Conservation (phyloP, 768 basidiomycete species). For the Lanmaoa pseudosensibilis region DNA sequence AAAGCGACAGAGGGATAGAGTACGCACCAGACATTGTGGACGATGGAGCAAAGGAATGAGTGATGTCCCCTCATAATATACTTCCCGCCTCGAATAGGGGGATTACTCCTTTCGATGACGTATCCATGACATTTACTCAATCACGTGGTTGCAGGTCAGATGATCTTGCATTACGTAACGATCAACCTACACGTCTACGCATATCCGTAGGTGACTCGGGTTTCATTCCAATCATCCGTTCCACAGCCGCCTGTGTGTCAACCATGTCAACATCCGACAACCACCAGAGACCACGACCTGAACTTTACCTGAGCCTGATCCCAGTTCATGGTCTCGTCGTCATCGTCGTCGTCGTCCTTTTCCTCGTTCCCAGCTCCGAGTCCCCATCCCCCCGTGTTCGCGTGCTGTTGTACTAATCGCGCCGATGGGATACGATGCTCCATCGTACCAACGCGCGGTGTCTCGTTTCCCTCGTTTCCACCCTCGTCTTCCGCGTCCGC, state of each 20-base stretch:
- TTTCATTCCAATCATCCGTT: conserved; percentile 59
- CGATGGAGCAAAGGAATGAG: background rate
- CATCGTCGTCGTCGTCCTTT: conserved; percentile 64
- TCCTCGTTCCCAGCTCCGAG: conserved; percentile 62
- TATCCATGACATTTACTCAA: background rate
- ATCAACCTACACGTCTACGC: conserved; percentile 28
- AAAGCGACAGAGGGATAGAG: fast-evolving
- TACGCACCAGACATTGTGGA: conserved; percentile 17
- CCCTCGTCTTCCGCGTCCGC: conserved; percentile 35
- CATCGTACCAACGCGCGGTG: conserved; percentile 53
- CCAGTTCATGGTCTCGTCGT: conserved; percentile 64
- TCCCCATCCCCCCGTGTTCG: conserved; percentile 74
- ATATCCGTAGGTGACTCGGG: conserved; percentile 27
- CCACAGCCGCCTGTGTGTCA: conserved; percentile 49
- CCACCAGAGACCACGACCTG: background rate
- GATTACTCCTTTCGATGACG: conserved; percentile 7
- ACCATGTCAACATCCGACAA: background rate
- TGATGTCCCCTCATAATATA: background rate
- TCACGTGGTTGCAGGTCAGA: conserved; percentile 11
- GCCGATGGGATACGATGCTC: conserved; percentile 23
- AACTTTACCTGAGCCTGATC: conserved; percentile 62
- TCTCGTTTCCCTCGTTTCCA: conserved; percentile 56
- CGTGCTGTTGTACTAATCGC: conserved; percentile 39
- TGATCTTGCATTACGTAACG: conserved; percentile 1
- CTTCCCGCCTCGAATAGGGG: conserved; percentile 12